phyloP scores from a whole-genome alignment of 768 basidiomycete species.

The Infundibulicybe gibba region DNA sequence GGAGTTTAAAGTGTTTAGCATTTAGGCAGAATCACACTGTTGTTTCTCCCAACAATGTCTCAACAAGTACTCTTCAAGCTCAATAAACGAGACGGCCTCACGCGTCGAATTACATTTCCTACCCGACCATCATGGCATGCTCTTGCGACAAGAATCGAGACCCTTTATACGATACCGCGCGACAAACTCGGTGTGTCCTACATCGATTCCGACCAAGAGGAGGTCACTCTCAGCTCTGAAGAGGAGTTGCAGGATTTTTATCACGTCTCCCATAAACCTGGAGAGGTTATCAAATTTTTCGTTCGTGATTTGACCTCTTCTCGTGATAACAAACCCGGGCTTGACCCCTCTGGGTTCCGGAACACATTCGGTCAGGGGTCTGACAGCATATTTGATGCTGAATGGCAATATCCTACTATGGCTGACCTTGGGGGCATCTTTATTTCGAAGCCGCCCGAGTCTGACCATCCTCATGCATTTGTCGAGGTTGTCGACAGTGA shows the following conservation, averaged over 20 bases:
- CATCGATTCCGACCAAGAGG: slow-evolving; percentile 68
- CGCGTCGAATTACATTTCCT: slow-evolving; percentile 56
- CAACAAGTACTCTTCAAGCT: slow-evolving; percentile 60
- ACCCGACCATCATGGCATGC: slow-evolving; percentile 49
- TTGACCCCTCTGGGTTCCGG: slow-evolving; percentile 24
- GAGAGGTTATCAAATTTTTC: slow-evolving; percentile 49
- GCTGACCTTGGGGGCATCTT: slow-evolving; percentile 36
- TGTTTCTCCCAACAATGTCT: slow-evolving; percentile 33
- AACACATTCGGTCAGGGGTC: slow-evolving; percentile 57
- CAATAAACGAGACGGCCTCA: slow-evolving; percentile 48
- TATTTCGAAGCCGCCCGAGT: slow-evolving; percentile 18
- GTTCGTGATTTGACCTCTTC: slow-evolving; percentile 56
- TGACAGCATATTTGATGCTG: slow-evolving; percentile 46
- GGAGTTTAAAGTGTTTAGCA: slow-evolving; percentile 11
- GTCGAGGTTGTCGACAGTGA: slow-evolving; percentile 52
- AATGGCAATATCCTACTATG: slow-evolving; percentile 57
- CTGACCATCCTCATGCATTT: slow-evolving; percentile 55
- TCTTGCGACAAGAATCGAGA: slow-evolving; percentile 52
- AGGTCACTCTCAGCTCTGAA: slow-evolving; percentile 73
- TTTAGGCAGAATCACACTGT: not conserved
- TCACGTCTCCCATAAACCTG: slow-evolving; percentile 23
- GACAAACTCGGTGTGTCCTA: slow-evolving; percentile 68
- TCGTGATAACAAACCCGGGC: slow-evolving; percentile 7
- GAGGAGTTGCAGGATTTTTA: slow-evolving; percentile 80
- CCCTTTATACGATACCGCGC: slow-evolving; percentile 47